Conservation (phyloP, 306 rosid species). For the Pueraria montana region DNA sequence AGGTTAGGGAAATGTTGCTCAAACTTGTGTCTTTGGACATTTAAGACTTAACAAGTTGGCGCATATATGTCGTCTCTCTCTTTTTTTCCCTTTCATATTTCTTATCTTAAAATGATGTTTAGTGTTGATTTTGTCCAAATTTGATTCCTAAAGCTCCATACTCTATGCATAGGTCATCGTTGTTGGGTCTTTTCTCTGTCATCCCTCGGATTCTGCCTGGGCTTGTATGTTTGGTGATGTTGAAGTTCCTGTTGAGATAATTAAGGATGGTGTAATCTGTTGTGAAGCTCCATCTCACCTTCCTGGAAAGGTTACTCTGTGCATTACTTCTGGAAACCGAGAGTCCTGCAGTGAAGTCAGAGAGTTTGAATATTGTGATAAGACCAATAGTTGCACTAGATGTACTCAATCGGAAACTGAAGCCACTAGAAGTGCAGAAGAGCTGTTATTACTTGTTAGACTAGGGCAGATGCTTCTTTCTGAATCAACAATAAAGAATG, state of each 20-base stretch:
- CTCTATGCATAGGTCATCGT: conserved; percentile 72
- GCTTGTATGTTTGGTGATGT: conserved; percentile 88
- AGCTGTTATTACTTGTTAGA: conserved; percentile 88
- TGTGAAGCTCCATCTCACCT: conserved; percentile 87
- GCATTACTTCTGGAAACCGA: conserved; percentile 85
- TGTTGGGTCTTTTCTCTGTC: conserved; percentile 88
- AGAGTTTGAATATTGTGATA: conserved; percentile 77
- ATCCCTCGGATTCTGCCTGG: conserved; percentile 82
- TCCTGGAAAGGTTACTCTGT: conserved; percentile 85
- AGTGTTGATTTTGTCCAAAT: conserved; percentile 18
- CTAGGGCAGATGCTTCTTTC: conserved; percentile 82
- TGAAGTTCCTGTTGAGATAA: conserved; percentile 85
- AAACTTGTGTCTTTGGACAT: conserved; percentile 19
- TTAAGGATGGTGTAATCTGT: conserved; percentile 79
- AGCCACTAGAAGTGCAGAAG: conserved; percentile 75
- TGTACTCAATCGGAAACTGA: conserved; percentile 58
- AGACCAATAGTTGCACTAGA: conserved; percentile 52
- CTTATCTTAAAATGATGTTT: conserved; percentile 21
- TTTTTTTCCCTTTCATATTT: background rate
- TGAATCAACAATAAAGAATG: conserved; percentile 54
- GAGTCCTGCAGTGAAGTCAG: conserved; percentile 94
- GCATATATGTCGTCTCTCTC: background rate
- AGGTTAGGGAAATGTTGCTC: conserved; percentile 11
- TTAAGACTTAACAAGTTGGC: conserved; percentile 19
- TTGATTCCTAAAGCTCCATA: conserved; percentile 43